These are phyloP conservation scores for Amborella trichopoda DNA, from an alignment of 164 flowering plant species.

Conservation along the genomic window DNA sequence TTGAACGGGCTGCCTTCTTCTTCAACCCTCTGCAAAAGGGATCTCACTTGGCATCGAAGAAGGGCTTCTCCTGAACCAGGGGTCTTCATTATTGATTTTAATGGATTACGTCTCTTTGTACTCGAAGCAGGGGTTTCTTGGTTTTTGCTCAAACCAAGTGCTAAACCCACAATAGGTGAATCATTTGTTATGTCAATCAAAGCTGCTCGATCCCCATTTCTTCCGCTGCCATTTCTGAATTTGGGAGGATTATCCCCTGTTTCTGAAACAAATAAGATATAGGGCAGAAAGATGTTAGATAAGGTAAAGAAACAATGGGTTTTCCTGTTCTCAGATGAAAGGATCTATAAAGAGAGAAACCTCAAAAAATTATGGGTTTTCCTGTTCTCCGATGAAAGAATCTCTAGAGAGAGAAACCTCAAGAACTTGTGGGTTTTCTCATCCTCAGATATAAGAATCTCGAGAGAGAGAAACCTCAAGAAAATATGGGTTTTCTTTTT, in stretches of 20 bases:
- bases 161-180: slow-evolving; percentile 84
- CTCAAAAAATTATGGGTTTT: not conserved
- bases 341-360: not conserved
- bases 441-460: too few relatives aligned
- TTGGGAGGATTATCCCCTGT: slow-evolving; percentile 22
- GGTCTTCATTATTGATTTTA: slow-evolving; percentile 21
- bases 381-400: too few relatives aligned
- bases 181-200: slow-evolving; percentile 75
- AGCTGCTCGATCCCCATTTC: slow-evolving; percentile 35
- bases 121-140: slow-evolving; percentile 52
- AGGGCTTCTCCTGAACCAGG: slow-evolving; percentile 89
- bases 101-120: slow-evolving; percentile 18
- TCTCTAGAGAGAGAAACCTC: too few relatives aligned
- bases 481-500: not conserved
- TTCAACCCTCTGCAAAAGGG: slow-evolving; percentile 73
- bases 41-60: slow-evolving; percentile 75
- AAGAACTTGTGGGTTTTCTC: too few relatives aligned
- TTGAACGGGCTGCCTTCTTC: slow-evolving; percentile 59
- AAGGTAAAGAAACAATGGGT: not conserved
- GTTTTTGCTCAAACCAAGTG: slow-evolving; percentile 20
- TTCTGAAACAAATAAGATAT: not conserved
- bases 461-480: too few relatives aligned
- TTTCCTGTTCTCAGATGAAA: not conserved
- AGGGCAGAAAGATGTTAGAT: not conserved
- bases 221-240: slow-evolving; percentile 41